Evolutionary conservation across 306 rosid species (phyloP).

Genomic region (Cicer arietinum): DNA sequence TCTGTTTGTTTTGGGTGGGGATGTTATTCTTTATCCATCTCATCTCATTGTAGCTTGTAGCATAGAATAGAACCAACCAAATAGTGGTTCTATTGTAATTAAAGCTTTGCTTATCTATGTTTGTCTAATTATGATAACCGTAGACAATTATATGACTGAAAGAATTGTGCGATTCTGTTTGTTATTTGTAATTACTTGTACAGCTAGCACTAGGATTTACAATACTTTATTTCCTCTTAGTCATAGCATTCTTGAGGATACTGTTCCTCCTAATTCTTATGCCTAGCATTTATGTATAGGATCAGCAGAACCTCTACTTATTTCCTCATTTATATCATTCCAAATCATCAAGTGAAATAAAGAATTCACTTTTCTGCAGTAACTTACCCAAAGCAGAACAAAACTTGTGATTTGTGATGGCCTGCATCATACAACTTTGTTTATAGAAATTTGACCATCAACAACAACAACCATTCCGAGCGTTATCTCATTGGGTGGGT

Average conservation of each 20-base stretch:
- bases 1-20: background rate
- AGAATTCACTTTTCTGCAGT: too few species aligned
- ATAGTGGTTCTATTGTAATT: background rate
- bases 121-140: background rate
- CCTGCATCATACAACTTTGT: background rate
- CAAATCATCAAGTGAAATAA: too few species aligned
- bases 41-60: background rate
- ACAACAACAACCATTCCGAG: slow-evolving; percentile 14
- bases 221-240: too few species aligned
- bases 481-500: background rate
- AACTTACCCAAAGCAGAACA: background rate
- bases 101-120: background rate
- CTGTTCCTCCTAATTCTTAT: too few species aligned
- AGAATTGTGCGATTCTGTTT: too few species aligned
- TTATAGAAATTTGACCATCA: slow-evolving; percentile 22
- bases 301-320: too few species aligned
- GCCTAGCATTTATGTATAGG: too few species aligned
- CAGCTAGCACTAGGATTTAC: too few species aligned
- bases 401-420: background rate
- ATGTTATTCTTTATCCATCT: slow-evolving; percentile 17
- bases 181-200: too few species aligned
- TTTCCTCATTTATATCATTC: too few species aligned
- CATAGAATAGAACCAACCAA: background rate
- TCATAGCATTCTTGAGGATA: too few species aligned
- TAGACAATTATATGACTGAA: too few species aligned